Percentiles rank a stretch among this genome's conserved stretches.
Conservation (phyloP, 208 protist genomes). For the Histomonas meleagridis region DNA sequence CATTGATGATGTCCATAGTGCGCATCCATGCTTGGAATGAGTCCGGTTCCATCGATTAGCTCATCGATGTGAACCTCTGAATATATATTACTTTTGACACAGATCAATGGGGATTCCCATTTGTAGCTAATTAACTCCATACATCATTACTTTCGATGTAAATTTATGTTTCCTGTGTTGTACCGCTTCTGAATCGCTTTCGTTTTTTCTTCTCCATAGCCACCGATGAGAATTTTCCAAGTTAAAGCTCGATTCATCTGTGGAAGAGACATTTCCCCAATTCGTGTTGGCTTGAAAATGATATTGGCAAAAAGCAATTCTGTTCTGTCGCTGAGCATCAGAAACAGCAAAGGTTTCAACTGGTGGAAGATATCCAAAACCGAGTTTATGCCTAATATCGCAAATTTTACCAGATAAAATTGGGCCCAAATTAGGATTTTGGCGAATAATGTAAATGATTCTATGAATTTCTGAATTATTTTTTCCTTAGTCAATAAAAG, state of each 20-base stretch:
- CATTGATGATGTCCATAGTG: not conserved
- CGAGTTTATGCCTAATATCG: too few relatives aligned
- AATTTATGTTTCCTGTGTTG: not conserved
- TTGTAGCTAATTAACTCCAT: not conserved
- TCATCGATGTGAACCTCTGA: not conserved
- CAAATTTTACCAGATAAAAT: too few relatives aligned
- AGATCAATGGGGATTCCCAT: not conserved
- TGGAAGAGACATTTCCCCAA: not conserved
- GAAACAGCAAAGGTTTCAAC: not conserved
- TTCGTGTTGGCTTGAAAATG: not conserved
- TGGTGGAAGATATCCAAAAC: not conserved
- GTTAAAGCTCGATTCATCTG: not conserved
- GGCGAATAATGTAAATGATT: too few relatives aligned
- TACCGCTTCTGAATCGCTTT: not conserved
- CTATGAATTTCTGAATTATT: too few relatives aligned
- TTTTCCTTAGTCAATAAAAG: too few relatives aligned
- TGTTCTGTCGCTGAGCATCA: not conserved
- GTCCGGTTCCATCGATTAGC: not conserved
- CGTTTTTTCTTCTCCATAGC: not conserved
- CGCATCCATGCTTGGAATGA: not conserved
- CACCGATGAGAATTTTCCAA: not conserved
- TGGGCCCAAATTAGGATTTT: too few relatives aligned
- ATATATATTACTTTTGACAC: not conserved
- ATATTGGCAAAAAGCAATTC: not conserved
- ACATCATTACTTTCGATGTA: not conserved